Evolutionary conservation across 129 eudicot genomes (phyloP), one percentile per base, ranked within the genome.

Genomic region (Centella asiatica): DNA sequence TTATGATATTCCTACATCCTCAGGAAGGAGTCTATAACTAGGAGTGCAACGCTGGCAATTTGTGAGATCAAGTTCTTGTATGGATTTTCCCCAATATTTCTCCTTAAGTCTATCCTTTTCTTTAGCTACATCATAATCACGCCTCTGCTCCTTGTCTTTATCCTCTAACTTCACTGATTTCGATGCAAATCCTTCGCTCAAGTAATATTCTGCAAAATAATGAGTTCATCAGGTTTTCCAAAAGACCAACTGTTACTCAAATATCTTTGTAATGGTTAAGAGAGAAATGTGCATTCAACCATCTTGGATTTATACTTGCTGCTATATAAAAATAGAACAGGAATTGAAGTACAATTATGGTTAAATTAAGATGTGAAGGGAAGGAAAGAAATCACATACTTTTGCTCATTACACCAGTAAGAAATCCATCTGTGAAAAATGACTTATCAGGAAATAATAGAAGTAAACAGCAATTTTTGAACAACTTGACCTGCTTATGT

Each of bases 21-120:
- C 87, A 37, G 99, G 99, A 74, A 93, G 90, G 72, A 88, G 99
- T 73, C 99, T 86, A 47, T 93, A 93, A 67, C 99, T 93, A 42
- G 99, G 99, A 57, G 96, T 79, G 80, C 99, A 93, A 8, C 96
- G 77, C 70, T 88, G 78, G 71, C 99, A 87, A 50, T 88, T 78
- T 40, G 95, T 75, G 59, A 93, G 96, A 74, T 93, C 99, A 63
- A 93, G 95, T 56, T 93, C 99, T 65, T 93, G 92, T 42, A 93
- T 93, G 47, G 99, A 87, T 65, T 93, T 93, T 23, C 90, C 94
- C 94, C 89, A 84, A 70, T 93, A 89, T 67, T 82, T 93, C 72
- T 82, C 86, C 78, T 83, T 83, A 76, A 65, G 69, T 67, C 80
- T 72, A 23, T 88, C 96, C 48, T 88, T 92, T 68, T 92, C 99